Evolutionary conservation across 352 stramenopile genomes (phyloP).

Genomic region (Pythium brachiatum): DNA sequence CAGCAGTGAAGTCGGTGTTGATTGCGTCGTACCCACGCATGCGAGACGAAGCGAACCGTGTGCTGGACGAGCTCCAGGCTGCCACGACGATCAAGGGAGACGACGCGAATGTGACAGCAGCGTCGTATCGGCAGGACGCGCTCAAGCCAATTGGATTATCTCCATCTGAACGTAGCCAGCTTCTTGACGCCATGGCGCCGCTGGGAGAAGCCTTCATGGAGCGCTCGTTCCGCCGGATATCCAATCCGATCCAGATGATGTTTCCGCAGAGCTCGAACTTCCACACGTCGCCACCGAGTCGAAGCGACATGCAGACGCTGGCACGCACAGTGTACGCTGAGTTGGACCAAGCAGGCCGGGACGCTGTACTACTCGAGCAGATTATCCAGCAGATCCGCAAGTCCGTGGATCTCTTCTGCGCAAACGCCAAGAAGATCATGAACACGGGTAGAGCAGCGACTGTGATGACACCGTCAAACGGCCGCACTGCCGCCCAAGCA

Average conservation of each 20-base stretch:
- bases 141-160: constrained; percentile 40
- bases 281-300: constrained; percentile 73
- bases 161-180: constrained; percentile 46
- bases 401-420: constrained; percentile 63
- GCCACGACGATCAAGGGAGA: constrained; percentile 40
- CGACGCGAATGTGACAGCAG: constrained; percentile 1
- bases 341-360: constrained; percentile 60
- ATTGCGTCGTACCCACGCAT: constrained; percentile 78
- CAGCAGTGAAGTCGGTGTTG: constrained; percentile 64
- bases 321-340: constrained; percentile 70
- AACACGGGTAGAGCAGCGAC: constrained; percentile 56
- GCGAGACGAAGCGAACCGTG: constrained; percentile 61
- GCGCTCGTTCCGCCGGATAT: constrained; percentile 53
- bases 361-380: constrained; percentile 53
- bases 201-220: constrained; percentile 75
- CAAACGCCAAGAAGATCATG: constrained; percentile 72
- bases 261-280: constrained; percentile 84
- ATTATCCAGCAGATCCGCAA: constrained; percentile 63
- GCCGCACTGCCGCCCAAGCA: constrained; percentile 60
- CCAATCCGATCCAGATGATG: constrained; percentile 84
- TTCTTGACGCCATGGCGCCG: constrained; percentile 68
- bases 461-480: constrained; percentile 41
- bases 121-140: constrained; percentile 9
- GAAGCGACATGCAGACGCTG: constrained; percentile 82
- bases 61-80: constrained; percentile 59